Base-by-base conservation (phyloP, 352 stramenopile genomes). In the Pythium plurisporium region DNA sequence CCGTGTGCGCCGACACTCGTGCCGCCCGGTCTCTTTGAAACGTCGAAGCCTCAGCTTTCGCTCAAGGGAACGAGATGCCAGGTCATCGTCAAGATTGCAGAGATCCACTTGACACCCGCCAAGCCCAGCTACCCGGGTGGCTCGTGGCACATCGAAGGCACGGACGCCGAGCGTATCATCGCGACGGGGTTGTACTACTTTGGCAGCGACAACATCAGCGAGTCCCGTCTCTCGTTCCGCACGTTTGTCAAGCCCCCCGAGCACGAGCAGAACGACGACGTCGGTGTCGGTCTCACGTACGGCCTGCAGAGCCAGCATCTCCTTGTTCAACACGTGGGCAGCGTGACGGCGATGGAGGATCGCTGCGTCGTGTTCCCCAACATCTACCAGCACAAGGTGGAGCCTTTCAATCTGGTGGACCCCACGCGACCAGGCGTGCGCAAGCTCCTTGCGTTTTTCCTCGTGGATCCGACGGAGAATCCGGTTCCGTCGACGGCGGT, bases 361-460 rank as follows among this genome's bases (percentile, higher is more conserved):
- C 65, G 65, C 10, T 64, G 57, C 33, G 22, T 77, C 19, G 69
- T 65, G n/a, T 72, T 69, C 45, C 69, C 65, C 33, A 77, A 72
- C 40, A 63, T 37, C 17, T 43, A 64, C 22, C 56, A 73, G 52
- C 61, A 76, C 52, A 42, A 59, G 23, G 51, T 73, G 15, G 43
- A 62, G 36, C 58, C 65, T 20, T 74, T 74, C 34, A 27, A 64
- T 19, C 46, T 74, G 1, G 45, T 40, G 1, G 69, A 76, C 47
- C 17, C 31, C 6, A 62, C 56, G 19, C 62, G 57, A 33, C 55
- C 51, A 3, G 65, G 65, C 7, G 37, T 64, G 0, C 61, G 56
- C 33, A 73, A 71, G 52, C 60, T 73, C 36, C 33, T 76, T 5
- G 36, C 49, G 14, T 77, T 77, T 59, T 70, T 67, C 42, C 30